Percentiles rank a stretch among this genome's conserved stretches.
phyloP scores from a whole-genome alignment of 2,329 filamentous ascomycete genomes.

The Cryoendolithus antarcticus region DNA sequence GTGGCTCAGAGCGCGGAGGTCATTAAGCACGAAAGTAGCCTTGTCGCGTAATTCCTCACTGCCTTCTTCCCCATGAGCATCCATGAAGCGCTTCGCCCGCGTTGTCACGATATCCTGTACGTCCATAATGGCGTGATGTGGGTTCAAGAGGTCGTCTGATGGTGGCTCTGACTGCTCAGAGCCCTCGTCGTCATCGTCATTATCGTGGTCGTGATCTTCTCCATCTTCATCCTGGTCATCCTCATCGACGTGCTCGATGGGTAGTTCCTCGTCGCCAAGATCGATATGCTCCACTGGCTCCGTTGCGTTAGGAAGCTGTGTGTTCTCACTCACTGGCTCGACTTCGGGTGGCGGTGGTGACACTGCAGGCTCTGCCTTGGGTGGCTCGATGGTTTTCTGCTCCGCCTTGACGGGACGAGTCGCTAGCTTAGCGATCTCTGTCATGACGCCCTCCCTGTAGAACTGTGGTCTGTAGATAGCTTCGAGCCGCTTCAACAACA shows the following conservation, averaged over 20 bases:
- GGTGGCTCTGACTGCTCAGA: slow-evolving; percentile 35
- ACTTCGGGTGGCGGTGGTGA: slow-evolving; percentile 9
- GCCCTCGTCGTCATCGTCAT: slow-evolving; percentile 15
- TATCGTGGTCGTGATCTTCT: slow-evolving; percentile 13
- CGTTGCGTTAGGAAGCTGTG: slow-evolving; percentile 22
- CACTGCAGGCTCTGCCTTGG: background rate
- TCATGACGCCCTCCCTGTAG: slow-evolving; percentile 89
- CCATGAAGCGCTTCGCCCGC: slow-evolving; percentile 71
- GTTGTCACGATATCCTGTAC: slow-evolving; percentile 62
- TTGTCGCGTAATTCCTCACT: slow-evolving; percentile 65
- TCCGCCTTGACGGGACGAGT: slow-evolving; percentile 25
- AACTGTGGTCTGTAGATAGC: slow-evolving; percentile 91
- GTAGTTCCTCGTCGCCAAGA: slow-evolving; percentile 44
- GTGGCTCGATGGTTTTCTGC: background rate
- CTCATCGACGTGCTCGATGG: slow-evolving; percentile 30
- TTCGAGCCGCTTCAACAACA: slow-evolving; percentile 73
- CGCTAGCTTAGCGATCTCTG: slow-evolving; percentile 75
- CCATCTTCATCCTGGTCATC: slow-evolving; percentile 10
- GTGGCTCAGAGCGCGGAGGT: slow-evolving; percentile 57
- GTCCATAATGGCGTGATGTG: slow-evolving; percentile 27
- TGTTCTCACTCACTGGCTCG: slow-evolving; percentile 26
- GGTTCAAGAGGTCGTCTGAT: slow-evolving; percentile 24
- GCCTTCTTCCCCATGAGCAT: slow-evolving; percentile 66
- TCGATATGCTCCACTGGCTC: slow-evolving; percentile 32
- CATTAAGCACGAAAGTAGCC: slow-evolving; percentile 60